These are phyloP conservation scores for Sugiyamaella americana DNA, from an alignment of 805 yeast species.

Conservation along the genomic window DNA sequence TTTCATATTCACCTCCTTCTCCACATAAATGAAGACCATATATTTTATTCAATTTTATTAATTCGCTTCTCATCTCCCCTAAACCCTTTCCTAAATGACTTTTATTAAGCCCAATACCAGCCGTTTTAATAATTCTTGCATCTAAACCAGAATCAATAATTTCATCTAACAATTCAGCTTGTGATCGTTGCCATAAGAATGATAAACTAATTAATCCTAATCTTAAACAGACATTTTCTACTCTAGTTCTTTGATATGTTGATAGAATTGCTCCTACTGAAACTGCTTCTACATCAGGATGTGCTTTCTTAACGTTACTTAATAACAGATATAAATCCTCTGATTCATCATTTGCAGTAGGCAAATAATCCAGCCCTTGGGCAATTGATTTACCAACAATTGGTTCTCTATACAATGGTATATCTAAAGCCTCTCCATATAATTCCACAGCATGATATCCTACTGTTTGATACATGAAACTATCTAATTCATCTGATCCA, in stretches of 20 bases:
- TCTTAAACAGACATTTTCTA: conserved; percentile 81
- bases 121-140: conserved; percentile 86
- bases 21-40: conserved; percentile 94
- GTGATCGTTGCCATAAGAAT: conserved; percentile 88
- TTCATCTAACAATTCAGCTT: conserved; percentile 70
- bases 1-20: conserved; percentile 98
- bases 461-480: conserved; percentile 97
- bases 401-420: conserved; percentile 69
- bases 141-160: conserved; percentile 65
- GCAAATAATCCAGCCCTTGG: conserved; percentile 59
- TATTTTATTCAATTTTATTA: conserved; percentile 47
- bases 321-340: conserved; percentile 69
- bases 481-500: conserved; percentile 66
- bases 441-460: conserved; percentile 72
- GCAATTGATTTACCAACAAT: conserved; percentile 61
- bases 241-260: conserved; percentile 90
- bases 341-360: conserved; percentile 75
- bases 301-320: conserved; percentile 39
- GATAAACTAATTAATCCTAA: conserved; percentile 64
- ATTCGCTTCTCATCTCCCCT: conserved; percentile 51
- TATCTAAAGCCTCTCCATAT: conserved; percentile 64
- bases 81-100: conserved; percentile 64
- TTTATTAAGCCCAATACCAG: conserved; percentile 75
- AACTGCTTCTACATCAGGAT: conserved; percentile 77
- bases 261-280: conserved; percentile 95